Evolutionary conservation across 805 yeast genomes (phyloP).

Genomic region (Hanseniaspora jakobsenii): DNA sequence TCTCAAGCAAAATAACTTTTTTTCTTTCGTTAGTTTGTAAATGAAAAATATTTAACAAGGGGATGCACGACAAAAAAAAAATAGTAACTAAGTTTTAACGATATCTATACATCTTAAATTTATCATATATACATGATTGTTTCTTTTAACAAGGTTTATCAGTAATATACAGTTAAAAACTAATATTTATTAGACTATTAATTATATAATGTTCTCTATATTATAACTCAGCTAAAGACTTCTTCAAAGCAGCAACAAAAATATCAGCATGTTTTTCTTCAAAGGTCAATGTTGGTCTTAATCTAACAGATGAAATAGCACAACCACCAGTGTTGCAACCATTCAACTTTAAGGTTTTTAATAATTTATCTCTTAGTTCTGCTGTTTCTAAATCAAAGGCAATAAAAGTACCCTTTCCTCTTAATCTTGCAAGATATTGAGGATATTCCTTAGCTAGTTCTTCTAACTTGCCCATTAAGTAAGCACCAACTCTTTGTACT

Average conservation of each 20-base stretch:
- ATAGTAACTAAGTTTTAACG: no score
- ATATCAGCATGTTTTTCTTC: conserved; percentile 51
- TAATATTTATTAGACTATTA: background rate
- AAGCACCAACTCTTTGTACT: conserved; percentile 43
- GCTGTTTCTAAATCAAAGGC: conserved; percentile 47
- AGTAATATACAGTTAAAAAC: background rate
- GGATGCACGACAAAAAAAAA: no score
- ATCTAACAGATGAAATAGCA: conserved; percentile 45
- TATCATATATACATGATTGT: no score
- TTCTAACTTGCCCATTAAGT: conserved; percentile 37
- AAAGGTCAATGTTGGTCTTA: conserved; percentile 55
- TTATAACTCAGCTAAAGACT: conserved; percentile 25
- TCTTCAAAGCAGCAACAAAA: conserved; percentile 33
- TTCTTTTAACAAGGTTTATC: background rate
- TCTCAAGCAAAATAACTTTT: no score
- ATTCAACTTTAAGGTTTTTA: conserved; percentile 34
- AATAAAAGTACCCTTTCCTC: conserved; percentile 59
- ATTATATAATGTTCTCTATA: no score
- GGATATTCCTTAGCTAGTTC: conserved; percentile 30
- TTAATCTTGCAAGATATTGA: conserved; percentile 34
- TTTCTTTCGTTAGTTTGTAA: no score
- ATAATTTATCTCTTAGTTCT: conserved; percentile 36
- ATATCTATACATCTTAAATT: no score
- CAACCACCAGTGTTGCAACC: conserved; percentile 64
- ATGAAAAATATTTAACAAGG: no score